A percentile compares a stretch with the other conserved stretches of the same genome.
Evolutionary conservation across 106 monocot species (phyloP).

Genomic region (Iris macrosiphon): DNA sequence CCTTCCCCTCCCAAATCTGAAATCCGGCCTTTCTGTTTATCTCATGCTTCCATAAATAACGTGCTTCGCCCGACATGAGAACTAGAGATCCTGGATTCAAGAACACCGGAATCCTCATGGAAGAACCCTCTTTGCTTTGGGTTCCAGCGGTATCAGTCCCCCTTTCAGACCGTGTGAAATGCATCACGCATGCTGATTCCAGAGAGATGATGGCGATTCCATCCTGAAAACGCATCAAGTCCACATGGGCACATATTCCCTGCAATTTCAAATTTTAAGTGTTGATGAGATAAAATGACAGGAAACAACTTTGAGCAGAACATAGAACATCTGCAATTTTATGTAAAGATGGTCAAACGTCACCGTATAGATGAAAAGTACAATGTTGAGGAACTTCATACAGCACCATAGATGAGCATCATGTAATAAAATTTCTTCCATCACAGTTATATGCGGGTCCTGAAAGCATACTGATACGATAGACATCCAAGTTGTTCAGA

Average conservation of each 20-base stretch:
- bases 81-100: conserved; percentile 75
- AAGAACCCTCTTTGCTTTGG: background rate
- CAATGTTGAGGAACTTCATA: too few relatives aligned
- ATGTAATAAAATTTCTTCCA: too few relatives aligned
- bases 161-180: conserved; percentile 39
- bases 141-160: background rate
- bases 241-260: conserved; percentile 96
- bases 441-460: too few relatives aligned
- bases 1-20: conserved; percentile 71
- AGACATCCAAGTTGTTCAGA: too few relatives aligned
- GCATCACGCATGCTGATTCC: conserved; percentile 88
- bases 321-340: too few relatives aligned
- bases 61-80: conserved; percentile 78
- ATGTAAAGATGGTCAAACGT: too few relatives aligned
- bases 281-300: too few relatives aligned
- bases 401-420: too few relatives aligned
- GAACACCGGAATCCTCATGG: conserved; percentile 44
- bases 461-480: too few relatives aligned
- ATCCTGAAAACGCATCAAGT: conserved; percentile 90
- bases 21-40: conserved; percentile 70
- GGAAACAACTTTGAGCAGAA: too few relatives aligned
- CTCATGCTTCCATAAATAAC: conserved; percentile 92
- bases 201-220: conserved; percentile 89
- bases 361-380: too few relatives aligned
- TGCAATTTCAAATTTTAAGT: conserved; percentile 14